Base-by-base conservation (phyloP, 2,329 filamentous ascomycete species). In the Ilyonectria sp. region DNA sequence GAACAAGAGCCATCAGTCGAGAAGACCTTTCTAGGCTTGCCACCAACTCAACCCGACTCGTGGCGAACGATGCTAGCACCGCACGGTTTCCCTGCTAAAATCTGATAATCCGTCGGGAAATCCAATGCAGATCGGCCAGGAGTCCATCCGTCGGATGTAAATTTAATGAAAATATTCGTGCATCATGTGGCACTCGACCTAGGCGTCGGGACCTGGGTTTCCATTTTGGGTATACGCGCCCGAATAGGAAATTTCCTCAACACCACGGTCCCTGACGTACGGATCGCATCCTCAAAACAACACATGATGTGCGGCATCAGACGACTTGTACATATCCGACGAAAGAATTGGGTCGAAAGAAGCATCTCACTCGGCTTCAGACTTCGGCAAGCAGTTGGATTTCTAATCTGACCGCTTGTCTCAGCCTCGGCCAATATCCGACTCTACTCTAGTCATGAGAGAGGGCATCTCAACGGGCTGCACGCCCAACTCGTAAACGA, bases 321-420 rank as follows among this genome's bases (percentile, higher is more conserved):
- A 40, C 46, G 61, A 59, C 23, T 64, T 10, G 23, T n/a, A 59
- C 54, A 64, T 46, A 35, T 6, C 37, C 54, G 23, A 58, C 23
- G 19, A 31, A 49, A 29, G 23, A 33, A 31, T 15, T n/a, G 43
- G 33, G 29, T 23, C 29, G 19, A n/a, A 15, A 31, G 33, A 44
- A 59, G 23, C 59, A 19, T 29, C 7, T 23, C 40, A 37, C n/a
- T 26, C 26, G n/a, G 33, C 21, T 29, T 31, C 31, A 35, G 9
- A 7, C 26, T 47, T 37, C 29, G 47, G 29, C 4, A 52, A 6
- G 5, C 15, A 54, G 6, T 55, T 33, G 6, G 13, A 13, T 13
- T 43, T 29, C 4, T 15, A 19, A 10, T 13, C 33, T 55, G 31
- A 43, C 40, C 21, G 47, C 31, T 49, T 21, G 17, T 60, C 33